These are phyloP conservation scores for Schizophyllum commune DNA, from an alignment of 1,284 basidiomycete genomes.

Conservation along the genomic window DNA sequence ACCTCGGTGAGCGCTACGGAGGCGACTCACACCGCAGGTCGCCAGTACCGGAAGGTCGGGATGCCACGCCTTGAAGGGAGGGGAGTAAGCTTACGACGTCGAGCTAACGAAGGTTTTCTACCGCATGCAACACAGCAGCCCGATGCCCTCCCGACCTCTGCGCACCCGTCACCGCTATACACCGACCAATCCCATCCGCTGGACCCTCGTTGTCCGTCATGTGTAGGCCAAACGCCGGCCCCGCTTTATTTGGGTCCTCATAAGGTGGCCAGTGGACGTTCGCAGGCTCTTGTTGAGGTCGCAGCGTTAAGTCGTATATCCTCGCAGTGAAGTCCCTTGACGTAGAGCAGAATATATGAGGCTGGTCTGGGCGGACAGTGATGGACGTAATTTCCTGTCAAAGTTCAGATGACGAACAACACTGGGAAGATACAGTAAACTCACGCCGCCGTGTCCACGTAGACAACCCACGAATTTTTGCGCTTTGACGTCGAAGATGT, in stretches of 20 bases:
- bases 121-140: conserved; percentile 58
- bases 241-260: conserved; percentile 41
- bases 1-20: neutral
- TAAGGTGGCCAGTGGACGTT: conserved; percentile 57
- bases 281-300: conserved; percentile 25
- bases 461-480: conserved; percentile 36
- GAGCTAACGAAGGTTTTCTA: no score
- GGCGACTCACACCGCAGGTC: conserved; percentile 57
- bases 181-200: conserved; percentile 43
- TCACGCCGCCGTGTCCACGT: conserved; percentile 64
- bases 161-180: conserved; percentile 55
- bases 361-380: conserved; percentile 46
- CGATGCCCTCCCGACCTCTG: conserved; percentile 64
- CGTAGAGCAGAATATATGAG: conserved; percentile 58
- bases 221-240: conserved; percentile 63
- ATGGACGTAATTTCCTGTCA: conserved; percentile 61
- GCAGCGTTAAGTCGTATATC: conserved; percentile 50
- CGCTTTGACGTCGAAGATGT: conserved; percentile 39
- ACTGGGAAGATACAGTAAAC: neutral
- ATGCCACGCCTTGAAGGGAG: conserved; percentile 51
- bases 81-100: neutral
- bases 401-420: conserved; percentile 5
- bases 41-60: conserved; percentile 53
- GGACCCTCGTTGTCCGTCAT: conserved; percentile 48
- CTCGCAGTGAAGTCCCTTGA: conserved; percentile 60